Evolutionary conservation across 169 alveolate species (phyloP), one percentile per base, ranked within the genome.

Genomic region (Besnoitia besnoiti): DNA sequence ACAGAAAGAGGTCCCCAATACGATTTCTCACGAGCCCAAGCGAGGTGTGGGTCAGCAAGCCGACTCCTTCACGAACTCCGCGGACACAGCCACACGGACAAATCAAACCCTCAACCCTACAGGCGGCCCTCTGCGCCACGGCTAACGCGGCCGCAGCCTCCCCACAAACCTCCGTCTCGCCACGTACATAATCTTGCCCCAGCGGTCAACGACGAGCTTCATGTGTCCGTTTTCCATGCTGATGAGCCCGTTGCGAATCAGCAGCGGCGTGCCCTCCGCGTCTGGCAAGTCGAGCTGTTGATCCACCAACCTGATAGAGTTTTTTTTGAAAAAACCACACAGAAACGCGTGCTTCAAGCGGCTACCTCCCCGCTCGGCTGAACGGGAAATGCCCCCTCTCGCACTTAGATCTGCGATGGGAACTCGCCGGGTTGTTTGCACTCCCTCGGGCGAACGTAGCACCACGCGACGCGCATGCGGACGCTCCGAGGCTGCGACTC

Each of bases 151-250:
- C 67, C 8, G 80, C 80, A 67, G 12, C n/a, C n/a, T 19, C 47
- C n/a, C 46, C 3, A 33, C 30, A 21, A 33, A 37, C 7, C 80
- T 16, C 12, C 80, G 80, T 16, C n/a, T 30, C 46, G 39, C n/a
- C 24, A 4, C 93, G 39, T 80, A 90, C 93, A 79, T 77, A 33
- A 90, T 80, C 47, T 90, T 90, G 39, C 93, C 93, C 93, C 93
- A 90, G 50, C 77, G 73, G 55, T 90, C 93, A 1, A 90, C 93
- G 73, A 85, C 90, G 50, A 90, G 90, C 42, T 85, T 80, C 93
- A 90, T 90, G 59, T 90, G 93, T 2, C 93, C 93, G 39, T 79
- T 85, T 47, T 90, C 93, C 93, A 90, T 90, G 50, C 55, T 24
- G 49, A 90, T 73, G 30, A 46, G 39, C 55, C 89, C 93, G 37